Evolutionary conservation across 208 protist species (phyloP).

Genomic region (Phytomonas francai): DNA sequence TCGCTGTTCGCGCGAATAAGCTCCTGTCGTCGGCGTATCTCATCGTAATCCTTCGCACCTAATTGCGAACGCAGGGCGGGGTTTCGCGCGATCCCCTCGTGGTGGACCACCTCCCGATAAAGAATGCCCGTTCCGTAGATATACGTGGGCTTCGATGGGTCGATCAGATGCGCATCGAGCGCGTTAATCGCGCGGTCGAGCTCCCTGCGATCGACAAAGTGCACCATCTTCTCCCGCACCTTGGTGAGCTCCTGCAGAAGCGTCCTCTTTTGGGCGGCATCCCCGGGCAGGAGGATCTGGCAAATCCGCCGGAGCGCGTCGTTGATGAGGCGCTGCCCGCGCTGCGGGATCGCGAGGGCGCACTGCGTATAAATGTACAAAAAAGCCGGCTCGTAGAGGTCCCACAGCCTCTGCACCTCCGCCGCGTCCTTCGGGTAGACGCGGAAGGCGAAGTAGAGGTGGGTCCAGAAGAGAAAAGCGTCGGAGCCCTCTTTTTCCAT

Average conservation of each 20-base stretch:
- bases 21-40: constrained; percentile 44
- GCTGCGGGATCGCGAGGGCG: constrained; percentile 53
- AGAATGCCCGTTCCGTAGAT: constrained; percentile 72
- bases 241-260: constrained; percentile 67
- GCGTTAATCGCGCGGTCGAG: constrained; percentile 74
- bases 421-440: constrained; percentile 60
- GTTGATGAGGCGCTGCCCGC: constrained; percentile 73
- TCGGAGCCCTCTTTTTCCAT: constrained; percentile 67
- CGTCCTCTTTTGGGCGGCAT: constrained; percentile 41
- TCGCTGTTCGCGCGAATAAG: constrained; percentile 33
- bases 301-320: constrained; percentile 74
- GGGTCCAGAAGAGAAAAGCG: constrained; percentile 79
- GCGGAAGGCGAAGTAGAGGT: constrained; percentile 83
- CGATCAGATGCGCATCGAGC: constrained; percentile 45
- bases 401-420: constrained; percentile 71
- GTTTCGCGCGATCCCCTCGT: constrained; percentile 54
- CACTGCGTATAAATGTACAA: constrained; percentile 81
- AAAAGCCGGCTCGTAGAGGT: constrained; percentile 80
- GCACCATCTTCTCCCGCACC: constrained; percentile 74
- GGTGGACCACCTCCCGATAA: constrained; percentile 46
- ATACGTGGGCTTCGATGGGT: constrained; percentile 52
- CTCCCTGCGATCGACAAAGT: constrained; percentile 67
- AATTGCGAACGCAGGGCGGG: constrained; percentile 57
- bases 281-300: constrained; percentile 69
- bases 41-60: constrained; percentile 59